A percentile compares a stretch with the other conserved stretches of the same genome.
These are phyloP conservation scores for Sistotremastrum niveocremeum DNA, from an alignment of 768 basidiomycete genomes.

Conservation along the genomic window DNA sequence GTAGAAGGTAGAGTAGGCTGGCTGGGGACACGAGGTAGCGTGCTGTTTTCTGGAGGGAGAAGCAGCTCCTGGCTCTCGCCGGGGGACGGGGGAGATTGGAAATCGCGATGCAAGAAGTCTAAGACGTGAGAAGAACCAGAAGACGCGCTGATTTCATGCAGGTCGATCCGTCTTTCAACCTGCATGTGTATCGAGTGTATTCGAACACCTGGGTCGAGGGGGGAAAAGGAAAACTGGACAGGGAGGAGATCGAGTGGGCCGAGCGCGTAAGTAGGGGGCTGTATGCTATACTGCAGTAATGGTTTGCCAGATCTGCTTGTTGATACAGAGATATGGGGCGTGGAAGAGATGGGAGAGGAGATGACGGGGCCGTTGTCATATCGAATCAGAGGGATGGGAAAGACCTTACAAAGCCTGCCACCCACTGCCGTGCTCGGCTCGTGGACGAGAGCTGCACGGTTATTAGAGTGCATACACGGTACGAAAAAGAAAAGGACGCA, in stretches of 20 bases:
- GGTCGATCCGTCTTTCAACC: constrained; percentile 58
- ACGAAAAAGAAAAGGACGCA: constrained; percentile 21
- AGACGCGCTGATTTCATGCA: constrained; percentile 28
- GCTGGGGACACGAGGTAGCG: constrained; percentile 1
- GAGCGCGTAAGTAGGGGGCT: constrained; percentile 41
- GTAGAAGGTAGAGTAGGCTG: background rate
- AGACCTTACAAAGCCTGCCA: constrained; percentile 51
- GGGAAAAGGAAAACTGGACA: constrained; percentile 47
- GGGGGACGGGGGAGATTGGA: no score
- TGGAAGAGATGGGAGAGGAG: constrained; percentile 21
- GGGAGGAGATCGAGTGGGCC: constrained; percentile 65
- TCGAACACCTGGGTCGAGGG: constrained; percentile 39
- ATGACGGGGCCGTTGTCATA: constrained; percentile 41
- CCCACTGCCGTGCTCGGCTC: constrained; percentile 52
- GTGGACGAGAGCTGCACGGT: constrained; percentile 49
- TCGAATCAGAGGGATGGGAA: constrained; percentile 58
- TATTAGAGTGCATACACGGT: constrained; percentile 9
- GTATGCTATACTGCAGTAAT: constrained; percentile 44
- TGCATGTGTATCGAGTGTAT: constrained; percentile 51
- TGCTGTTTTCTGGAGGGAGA: no score
- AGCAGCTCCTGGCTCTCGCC: no score
- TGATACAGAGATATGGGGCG: constrained; percentile 19
- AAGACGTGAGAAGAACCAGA: constrained; percentile 1
- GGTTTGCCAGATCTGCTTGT: constrained; percentile 46
- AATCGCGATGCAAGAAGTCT: background rate